These are phyloP conservation scores for Diaporthe australafricana DNA, from an alignment of 2,329 filamentous ascomycete species.

Conservation along the genomic window DNA sequence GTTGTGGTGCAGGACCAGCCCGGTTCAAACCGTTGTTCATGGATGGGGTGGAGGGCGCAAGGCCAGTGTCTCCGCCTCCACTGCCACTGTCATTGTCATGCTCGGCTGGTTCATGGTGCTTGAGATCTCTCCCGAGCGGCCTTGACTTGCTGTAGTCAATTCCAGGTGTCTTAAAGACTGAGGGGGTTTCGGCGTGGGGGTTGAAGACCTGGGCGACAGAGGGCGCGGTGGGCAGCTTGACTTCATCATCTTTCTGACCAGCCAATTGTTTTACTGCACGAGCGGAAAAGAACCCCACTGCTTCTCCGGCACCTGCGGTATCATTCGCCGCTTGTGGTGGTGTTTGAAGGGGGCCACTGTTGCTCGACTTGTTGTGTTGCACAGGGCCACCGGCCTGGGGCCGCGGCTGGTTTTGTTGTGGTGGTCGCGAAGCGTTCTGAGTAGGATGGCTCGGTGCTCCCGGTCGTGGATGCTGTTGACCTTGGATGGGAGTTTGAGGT, in stretches of 20 bases:
- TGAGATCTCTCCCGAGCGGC: conserved; percentile 71
- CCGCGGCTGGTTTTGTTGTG: conserved; percentile 41
- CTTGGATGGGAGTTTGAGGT: conserved; percentile 48
- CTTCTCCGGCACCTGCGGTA: conserved; percentile 49
- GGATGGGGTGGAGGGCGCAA: conserved; percentile 3
- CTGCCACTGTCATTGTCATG: conserved; percentile 38
- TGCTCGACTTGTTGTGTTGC: conserved; percentile 36
- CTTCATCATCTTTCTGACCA: conserved; percentile 58
- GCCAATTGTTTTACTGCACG: conserved; percentile 68
- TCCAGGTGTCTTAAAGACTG: conserved; percentile 88
- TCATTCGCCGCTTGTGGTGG: conserved; percentile 36
- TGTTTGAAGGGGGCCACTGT: conserved; percentile 42
- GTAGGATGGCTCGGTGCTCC: conserved; percentile 37
- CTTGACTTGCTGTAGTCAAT: conserved; percentile 84
- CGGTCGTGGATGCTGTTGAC: conserved; percentile 24
- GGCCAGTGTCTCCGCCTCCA: not conserved
- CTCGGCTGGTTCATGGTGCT: conserved; percentile 60
- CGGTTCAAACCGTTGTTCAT: conserved; percentile 16
- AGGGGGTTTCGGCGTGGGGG: conserved; percentile 81
- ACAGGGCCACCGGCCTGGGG: conserved; percentile 31
- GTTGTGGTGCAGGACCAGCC: not conserved
- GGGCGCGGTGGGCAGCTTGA: conserved; percentile 54
- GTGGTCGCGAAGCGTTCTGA: conserved; percentile 36
- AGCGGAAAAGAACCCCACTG: conserved; percentile 77
- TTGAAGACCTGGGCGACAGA: conserved; percentile 72